Evolutionary conservation across 106 monocot species (phyloP).

Genomic region (Dioscorea alata): DNA sequence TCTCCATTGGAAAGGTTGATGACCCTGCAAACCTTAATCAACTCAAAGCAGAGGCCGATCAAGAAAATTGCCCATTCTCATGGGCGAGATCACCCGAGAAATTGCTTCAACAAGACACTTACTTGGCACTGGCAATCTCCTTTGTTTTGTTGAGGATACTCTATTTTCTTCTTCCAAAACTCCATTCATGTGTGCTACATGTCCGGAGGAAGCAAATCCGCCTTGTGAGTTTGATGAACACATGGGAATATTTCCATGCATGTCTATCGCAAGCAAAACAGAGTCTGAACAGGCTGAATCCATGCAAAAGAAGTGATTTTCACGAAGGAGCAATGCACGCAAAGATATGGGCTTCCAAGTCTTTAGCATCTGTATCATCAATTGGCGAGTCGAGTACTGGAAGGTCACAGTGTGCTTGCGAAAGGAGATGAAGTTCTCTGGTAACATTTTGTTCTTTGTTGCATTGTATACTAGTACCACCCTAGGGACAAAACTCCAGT

Average conservation of each 20-base stretch:
- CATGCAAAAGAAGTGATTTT: constrained; percentile 51
- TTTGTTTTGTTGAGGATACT: constrained; percentile 58
- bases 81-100: constrained; percentile 96
- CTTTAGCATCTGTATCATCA: constrained; percentile 60
- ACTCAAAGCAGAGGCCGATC: constrained; percentile 20
- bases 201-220: constrained; percentile 50
- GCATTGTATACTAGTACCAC: too few species aligned
- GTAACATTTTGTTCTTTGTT: not conserved
- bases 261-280: constrained; percentile 36
- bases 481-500: too few species aligned
- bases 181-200: constrained; percentile 24
- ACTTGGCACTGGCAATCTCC: constrained; percentile 43
- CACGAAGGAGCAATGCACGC: constrained; percentile 68
- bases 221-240: constrained; percentile 26
- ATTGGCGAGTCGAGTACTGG: constrained; percentile 59
- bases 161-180: constrained; percentile 46
- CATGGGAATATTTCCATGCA: constrained; percentile 32
- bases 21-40: constrained; percentile 13
- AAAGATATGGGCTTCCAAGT: constrained; percentile 69
- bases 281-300: constrained; percentile 26
- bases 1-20: constrained; percentile 14
- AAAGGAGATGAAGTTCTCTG: constrained; percentile 18
- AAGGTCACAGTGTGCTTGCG: constrained; percentile 19
- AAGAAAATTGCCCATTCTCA: constrained; percentile 75
- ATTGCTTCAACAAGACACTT: constrained; percentile 49